Percentiles rank a stretch among this genome's conserved stretches.
These are phyloP conservation scores for Phytophthora pini DNA, from an alignment of 352 stramenopile genomes.

Conservation along the genomic window DNA sequence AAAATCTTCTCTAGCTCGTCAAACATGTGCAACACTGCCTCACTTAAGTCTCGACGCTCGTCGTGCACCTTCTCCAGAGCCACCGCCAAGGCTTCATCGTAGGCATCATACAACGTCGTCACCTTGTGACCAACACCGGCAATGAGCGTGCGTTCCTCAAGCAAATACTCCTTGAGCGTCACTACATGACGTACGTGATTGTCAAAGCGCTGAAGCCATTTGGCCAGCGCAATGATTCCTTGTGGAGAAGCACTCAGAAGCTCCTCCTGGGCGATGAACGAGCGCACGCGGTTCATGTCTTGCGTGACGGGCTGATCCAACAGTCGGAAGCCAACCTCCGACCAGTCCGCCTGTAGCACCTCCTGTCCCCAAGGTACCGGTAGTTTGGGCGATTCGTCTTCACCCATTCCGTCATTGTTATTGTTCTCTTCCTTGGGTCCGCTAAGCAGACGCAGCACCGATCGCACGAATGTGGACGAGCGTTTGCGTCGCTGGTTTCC, in stretches of 20 bases:
- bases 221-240: conserved; percentile 58
- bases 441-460: conserved; percentile 61
- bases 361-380: conserved; percentile 54
- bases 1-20: conserved; percentile 63
- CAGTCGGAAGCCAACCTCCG: conserved; percentile 54
- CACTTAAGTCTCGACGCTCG: conserved; percentile 51
- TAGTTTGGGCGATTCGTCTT: conserved; percentile 38
- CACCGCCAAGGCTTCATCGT: conserved; percentile 53
- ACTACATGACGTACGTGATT: conserved; percentile 63
- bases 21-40: conserved; percentile 54
- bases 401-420: conserved; percentile 15
- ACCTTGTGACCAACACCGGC: conserved; percentile 66
- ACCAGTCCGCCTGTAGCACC: conserved; percentile 52
- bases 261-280: conserved; percentile 55
- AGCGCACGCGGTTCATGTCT: conserved; percentile 60
- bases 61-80: conserved; percentile 62
- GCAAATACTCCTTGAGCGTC: conserved; percentile 71
- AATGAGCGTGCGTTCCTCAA: conserved; percentile 67
- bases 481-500: conserved; percentile 52
- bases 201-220: conserved; percentile 72
- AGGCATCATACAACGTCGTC: conserved; percentile 65
- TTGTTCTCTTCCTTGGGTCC: conserved; percentile 24
- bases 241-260: conserved; percentile 58
- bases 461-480: conserved; percentile 68
- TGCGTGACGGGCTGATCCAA: conserved; percentile 69